These are phyloP conservation scores for Marasmius sp. DNA, from an alignment of 1,284 basidiomycete genomes.

Conservation along the genomic window DNA sequence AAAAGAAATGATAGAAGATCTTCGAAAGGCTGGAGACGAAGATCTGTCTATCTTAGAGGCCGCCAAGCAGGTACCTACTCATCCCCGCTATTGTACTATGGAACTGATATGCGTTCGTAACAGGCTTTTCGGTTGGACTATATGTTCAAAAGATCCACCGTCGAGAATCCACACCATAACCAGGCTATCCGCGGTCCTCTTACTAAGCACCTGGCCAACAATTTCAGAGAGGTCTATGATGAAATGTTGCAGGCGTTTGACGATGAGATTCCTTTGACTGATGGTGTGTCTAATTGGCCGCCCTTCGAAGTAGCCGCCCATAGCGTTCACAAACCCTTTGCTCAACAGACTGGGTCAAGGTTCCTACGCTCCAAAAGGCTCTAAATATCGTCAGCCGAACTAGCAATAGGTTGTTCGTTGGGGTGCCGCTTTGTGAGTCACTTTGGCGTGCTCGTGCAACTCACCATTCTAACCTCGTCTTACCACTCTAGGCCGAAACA, in stretches of 20 bases:
- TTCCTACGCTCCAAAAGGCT: slow-evolving; percentile 18
- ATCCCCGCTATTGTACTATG: not conserved
- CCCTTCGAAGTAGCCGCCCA: not conserved
- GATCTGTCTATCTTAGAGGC: slow-evolving; percentile 30
- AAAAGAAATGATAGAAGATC: slow-evolving; percentile 32
- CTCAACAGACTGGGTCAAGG: slow-evolving; percentile 30
- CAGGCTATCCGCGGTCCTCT: not conserved
- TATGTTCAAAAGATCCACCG: not conserved
- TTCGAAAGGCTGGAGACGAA: slow-evolving; percentile 32
- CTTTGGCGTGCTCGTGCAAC: too few species aligned
- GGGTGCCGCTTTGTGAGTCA: slow-evolving; percentile 38
- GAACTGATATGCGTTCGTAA: not conserved
- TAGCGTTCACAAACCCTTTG: too few species aligned
- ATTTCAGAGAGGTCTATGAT: not conserved
- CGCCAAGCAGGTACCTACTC: slow-evolving; percentile 20
- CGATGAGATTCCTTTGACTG: not conserved
- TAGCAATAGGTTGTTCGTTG: slow-evolving; percentile 39
- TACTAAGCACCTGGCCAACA: not conserved
- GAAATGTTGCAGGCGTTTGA: not conserved
- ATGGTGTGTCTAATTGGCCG: slow-evolving; percentile 5
- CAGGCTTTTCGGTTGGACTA: not conserved
- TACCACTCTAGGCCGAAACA: not conserved
- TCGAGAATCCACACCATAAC: not conserved
- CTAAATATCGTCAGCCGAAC: slow-evolving; percentile 28
- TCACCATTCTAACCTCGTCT: not conserved